Conservation (phyloP, 1,139 yeast species). For the Yamadazyma siamensis region DNA sequence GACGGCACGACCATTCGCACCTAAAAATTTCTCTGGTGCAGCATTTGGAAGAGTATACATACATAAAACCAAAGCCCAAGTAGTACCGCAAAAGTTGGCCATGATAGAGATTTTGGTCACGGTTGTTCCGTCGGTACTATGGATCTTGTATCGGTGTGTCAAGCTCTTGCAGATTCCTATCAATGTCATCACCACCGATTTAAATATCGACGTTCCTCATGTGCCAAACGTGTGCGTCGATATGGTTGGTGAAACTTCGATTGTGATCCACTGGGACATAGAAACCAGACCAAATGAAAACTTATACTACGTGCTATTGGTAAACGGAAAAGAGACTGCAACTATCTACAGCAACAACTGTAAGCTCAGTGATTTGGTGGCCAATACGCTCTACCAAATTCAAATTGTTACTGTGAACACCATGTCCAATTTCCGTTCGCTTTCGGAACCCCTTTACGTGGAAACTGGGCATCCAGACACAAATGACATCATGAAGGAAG, state of each 20-base stretch:
- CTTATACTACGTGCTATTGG: conserved; percentile 32
- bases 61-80: too few relatives aligned
- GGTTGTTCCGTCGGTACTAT: conserved; percentile 39
- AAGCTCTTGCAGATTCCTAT: conserved; percentile 36
- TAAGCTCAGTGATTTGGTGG: conserved; percentile 30
- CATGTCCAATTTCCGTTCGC: conserved; percentile 34
- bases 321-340: conserved; percentile 39
- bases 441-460: conserved; percentile 29
- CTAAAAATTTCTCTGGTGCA: too few relatives aligned
- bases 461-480: conserved; percentile 8
- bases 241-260: conserved; percentile 26
- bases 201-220: conserved; percentile 42
- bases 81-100: too few relatives aligned
- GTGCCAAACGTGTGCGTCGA: conserved; percentile 41
- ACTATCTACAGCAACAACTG: conserved; percentile 37
- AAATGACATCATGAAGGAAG: conserved; percentile 3
- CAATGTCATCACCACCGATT: conserved; percentile 29
- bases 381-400: conserved; percentile 30
- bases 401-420: conserved; percentile 41
- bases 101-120: conserved; percentile 43
- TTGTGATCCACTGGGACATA: conserved; percentile 45
- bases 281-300: conserved; percentile 29
- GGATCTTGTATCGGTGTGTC: conserved; percentile 41
- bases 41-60: too few relatives aligned
- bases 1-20: too few relatives aligned